Conservation (phyloP, 805 yeast species). For the Yamadazyma phyllophila region DNA sequence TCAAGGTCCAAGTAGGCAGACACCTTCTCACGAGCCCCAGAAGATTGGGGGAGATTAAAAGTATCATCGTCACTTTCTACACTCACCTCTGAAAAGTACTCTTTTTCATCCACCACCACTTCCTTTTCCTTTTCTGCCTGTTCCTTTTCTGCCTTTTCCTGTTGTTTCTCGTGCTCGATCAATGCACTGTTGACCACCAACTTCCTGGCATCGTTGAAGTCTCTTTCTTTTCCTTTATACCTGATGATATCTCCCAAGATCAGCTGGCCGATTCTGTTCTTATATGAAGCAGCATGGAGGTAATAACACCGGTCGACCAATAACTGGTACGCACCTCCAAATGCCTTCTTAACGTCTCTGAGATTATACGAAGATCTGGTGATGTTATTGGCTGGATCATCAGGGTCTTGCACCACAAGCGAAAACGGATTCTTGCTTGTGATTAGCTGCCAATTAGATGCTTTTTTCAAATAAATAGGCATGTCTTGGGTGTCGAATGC, state of each 20-base stretch:
- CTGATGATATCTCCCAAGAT: slow-evolving; percentile 78
- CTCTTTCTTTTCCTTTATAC: slow-evolving; percentile 70
- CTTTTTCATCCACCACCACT: slow-evolving; percentile 35
- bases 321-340: slow-evolving; percentile 83
- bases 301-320: slow-evolving; percentile 74
- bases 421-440: slow-evolving; percentile 56
- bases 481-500: slow-evolving; percentile 54
- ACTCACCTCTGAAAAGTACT: slow-evolving; percentile 12
- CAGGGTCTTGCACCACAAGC: slow-evolving; percentile 85
- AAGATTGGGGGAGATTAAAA: neutral
- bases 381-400: slow-evolving; percentile 78
- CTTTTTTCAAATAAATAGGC: slow-evolving; percentile 61
- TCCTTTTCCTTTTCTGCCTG: too few relatives aligned
- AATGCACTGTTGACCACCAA: slow-evolving; percentile 61
- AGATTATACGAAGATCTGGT: slow-evolving; percentile 82
- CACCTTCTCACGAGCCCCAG: slow-evolving; percentile 1
- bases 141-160: slow-evolving; percentile 11
- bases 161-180: slow-evolving; percentile 17
- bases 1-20: slow-evolving; percentile 5
- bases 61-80: slow-evolving; percentile 9
- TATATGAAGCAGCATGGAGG: slow-evolving; percentile 62
- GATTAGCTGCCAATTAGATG: slow-evolving; percentile 47
- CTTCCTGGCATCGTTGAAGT: slow-evolving; percentile 71
- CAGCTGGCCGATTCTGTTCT: slow-evolving; percentile 65
- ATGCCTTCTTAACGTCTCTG: slow-evolving; percentile 76